Percentiles rank a stretch among this genome's conserved stretches.
Conservation (phyloP, 2,329 filamentous ascomycete species). For the Leptographium galeiforme region DNA sequence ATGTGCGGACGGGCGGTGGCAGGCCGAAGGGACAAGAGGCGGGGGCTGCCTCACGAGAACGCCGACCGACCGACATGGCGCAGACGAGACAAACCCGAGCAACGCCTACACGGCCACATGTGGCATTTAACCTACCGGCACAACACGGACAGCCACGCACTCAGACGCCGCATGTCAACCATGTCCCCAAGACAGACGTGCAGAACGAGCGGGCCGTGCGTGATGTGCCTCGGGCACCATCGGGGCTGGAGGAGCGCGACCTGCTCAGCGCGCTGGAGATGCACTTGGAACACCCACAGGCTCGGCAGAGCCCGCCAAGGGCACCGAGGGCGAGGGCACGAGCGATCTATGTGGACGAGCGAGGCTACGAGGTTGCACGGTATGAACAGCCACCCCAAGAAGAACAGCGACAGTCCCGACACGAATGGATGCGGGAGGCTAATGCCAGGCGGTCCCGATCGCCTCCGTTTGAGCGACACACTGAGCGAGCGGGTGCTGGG, state of each 20-base stretch:
- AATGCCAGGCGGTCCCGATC: slow-evolving; percentile 20
- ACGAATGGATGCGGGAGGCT: background rate
- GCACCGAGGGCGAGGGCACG: background rate
- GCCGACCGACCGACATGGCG: no score
- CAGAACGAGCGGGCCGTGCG: background rate
- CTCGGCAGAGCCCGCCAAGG: background rate
- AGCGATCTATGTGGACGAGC: slow-evolving; percentile 7
- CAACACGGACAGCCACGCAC: background rate
- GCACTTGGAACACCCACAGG: slow-evolving; percentile 11
- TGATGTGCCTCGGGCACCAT: background rate
- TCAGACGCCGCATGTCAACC: background rate
- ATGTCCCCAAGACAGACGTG: background rate
- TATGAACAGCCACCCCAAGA: background rate
- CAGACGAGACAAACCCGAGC: no score
- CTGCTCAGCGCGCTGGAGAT: slow-evolving; percentile 15
- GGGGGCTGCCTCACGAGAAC: no score
- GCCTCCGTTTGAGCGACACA: slow-evolving; percentile 18
- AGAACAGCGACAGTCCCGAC: background rate
- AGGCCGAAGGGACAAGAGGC: no score
- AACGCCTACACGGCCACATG: no score
- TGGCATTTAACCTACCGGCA: no score
- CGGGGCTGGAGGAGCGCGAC: background rate
- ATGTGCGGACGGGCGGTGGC: no score
- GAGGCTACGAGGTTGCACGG: slow-evolving; percentile 2
- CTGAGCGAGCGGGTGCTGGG: slow-evolving; percentile 12